A percentile compares a stretch with the other conserved stretches of the same genome.
Conservation (phyloP, 441 rosid species). For the Syzygium malaccense region DNA sequence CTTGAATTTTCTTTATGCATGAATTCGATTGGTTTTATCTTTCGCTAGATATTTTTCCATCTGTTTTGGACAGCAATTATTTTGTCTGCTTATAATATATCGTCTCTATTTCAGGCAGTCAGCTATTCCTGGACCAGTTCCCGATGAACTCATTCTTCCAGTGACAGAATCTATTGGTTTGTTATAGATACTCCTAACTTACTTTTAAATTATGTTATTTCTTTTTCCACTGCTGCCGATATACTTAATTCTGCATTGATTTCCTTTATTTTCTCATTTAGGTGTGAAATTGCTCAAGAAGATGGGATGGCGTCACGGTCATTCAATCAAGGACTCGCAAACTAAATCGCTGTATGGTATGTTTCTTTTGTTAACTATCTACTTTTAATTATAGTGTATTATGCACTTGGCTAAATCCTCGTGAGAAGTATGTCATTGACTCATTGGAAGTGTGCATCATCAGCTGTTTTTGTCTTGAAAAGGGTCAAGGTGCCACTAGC, state of each 20-base stretch:
- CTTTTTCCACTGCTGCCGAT: not conserved
- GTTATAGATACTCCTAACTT: constrained; percentile 15
- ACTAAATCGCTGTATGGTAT: constrained; percentile 52
- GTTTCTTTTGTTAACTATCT: not conserved
- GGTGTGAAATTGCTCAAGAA: constrained; percentile 83
- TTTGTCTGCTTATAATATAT: constrained; percentile 7
- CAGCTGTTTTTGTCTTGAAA: not conserved
- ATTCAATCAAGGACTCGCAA: constrained; percentile 67
- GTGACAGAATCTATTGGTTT: constrained; percentile 86
- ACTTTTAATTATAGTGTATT: not conserved
- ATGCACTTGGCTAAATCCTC: not conserved
- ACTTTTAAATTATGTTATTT: not conserved
- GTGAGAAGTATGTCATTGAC: not conserved
- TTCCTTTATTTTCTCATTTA: constrained; percentile 20
- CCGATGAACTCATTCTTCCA: constrained; percentile 82
- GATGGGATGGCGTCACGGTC: constrained; percentile 98
- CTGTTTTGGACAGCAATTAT: not conserved
- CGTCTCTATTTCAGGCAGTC: constrained; percentile 58
- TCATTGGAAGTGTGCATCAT: not conserved
- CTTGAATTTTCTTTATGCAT: not conserved
- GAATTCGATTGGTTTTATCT: not conserved
- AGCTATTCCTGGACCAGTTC: constrained; percentile 92
- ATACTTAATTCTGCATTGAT: not conserved
- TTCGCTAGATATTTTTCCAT: not conserved
- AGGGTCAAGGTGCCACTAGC: not conserved